Evolutionary conservation across 1,284 basidiomycete species (phyloP), one percentile per base, ranked within the genome.

Genomic region (Cerioporus squamosus): DNA sequence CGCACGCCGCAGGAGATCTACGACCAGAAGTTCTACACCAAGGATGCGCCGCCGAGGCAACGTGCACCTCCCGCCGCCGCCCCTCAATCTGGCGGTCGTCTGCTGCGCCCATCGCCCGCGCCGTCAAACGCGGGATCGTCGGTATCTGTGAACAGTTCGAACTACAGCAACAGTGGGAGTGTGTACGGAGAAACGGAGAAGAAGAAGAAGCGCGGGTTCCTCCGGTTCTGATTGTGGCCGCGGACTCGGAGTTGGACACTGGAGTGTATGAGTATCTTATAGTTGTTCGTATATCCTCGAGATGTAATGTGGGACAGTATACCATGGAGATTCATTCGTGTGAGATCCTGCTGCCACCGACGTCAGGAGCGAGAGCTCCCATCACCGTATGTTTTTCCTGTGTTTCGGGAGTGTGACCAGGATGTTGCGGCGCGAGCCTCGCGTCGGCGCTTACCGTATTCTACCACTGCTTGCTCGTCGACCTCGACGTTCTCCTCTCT

Each of bases 151-250:
- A 77, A 75, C 26, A 75, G 77, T 24, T 78, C 77, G 40, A 71
- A 70, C 50, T 69, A 63, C 22, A 73, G 73, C 18, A 73, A 67
- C 23, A 42, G 42, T 31, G 51, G 51, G 39, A 40, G 50, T 6
- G 8, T 18, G 42, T 36, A 44, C 36, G 54, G 46, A 36, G 79
- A 70, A 52, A 71, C 67, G 68, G 75, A 81, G 63, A 83, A 90
- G 72, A 87, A 88, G 77, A 90, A 90, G 77, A 93, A 91, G 80
- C 91, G 90, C 79, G 83, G 88, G 18, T 79, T 94, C 68, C 92
- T 93, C 76, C 78, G 82, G 43, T 88, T 88, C 67, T 87, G 57
- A 68, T 40, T n/a, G 46, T 2, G 12, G 20, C 33, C 33, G 46
- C 23, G 24, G 29, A 22, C 17, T n/a, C 15, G 47, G 39, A 39